Evolutionary conservation across 2,329 filamentous ascomycete species (phyloP).

Genomic region (Fusarium decemcellulare): DNA sequence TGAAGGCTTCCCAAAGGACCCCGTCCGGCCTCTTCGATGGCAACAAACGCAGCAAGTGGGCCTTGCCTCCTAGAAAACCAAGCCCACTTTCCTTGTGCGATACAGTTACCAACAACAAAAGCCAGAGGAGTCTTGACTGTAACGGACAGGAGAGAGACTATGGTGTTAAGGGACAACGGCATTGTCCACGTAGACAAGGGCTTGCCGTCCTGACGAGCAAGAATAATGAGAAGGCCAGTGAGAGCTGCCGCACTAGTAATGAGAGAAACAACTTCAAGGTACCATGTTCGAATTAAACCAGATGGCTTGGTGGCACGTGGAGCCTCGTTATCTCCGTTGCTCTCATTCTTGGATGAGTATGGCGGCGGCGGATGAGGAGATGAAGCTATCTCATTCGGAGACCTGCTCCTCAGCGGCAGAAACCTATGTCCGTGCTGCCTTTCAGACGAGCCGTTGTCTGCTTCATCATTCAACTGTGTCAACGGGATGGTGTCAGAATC

Average conservation of each 20-base stretch:
- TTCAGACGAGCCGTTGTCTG: no score
- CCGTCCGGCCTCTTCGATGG: constrained; percentile 15
- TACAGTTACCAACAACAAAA: neutral
- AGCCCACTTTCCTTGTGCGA: constrained; percentile 9
- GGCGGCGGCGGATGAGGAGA: neutral
- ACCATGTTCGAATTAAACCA: neutral
- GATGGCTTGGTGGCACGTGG: neutral
- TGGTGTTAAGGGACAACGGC: constrained; percentile 4
- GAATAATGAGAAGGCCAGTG: neutral
- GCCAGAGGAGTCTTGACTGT: constrained; percentile 11
- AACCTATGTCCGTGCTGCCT: neutral
- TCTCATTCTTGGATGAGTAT: neutral
- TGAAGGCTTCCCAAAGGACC: constrained; percentile 4
- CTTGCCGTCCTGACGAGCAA: neutral
- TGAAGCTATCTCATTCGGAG: no score
- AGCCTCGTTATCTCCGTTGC: no score
- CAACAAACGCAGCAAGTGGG: constrained; percentile 3
- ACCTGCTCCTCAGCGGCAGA: neutral
- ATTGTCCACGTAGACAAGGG: constrained; percentile 2
- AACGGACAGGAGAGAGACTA: constrained; percentile 4
- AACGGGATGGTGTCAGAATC: no score
- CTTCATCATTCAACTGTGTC: no score
- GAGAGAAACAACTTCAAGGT: neutral
- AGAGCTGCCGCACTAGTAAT: neutral
- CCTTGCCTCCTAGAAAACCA: constrained; percentile 7